Evolutionary conservation across 2,329 filamentous ascomycete species (phyloP).

Genomic region (Cercospora citrullina): DNA sequence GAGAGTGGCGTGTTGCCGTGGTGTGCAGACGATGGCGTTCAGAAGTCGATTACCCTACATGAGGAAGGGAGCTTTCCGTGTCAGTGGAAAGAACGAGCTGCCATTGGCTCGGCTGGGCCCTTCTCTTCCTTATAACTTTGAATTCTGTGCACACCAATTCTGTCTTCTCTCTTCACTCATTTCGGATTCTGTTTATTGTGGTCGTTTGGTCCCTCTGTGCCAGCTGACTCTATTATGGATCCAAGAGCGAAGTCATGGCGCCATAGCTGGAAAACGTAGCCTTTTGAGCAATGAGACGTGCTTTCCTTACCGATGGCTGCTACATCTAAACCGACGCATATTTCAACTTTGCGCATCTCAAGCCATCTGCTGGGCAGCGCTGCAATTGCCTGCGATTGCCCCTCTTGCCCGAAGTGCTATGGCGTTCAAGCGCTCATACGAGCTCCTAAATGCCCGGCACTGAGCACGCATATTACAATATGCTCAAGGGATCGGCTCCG

Average conservation of each 20-base stretch:
- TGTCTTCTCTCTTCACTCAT: constrained; percentile 53
- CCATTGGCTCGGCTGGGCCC: constrained; percentile 13
- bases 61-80: constrained; percentile 7
- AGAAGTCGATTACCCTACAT: constrained; percentile 9
- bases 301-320: constrained; percentile 67
- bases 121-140: constrained; percentile 5
- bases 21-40: constrained; percentile 8
- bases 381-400: background rate
- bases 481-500: background rate
- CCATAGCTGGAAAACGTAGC: constrained; percentile 61
- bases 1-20: constrained; percentile 18
- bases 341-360: background rate
- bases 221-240: constrained; percentile 62
- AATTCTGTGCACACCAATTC: constrained; percentile 20
- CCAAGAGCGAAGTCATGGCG: constrained; percentile 59
- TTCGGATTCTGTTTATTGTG: constrained; percentile 66
- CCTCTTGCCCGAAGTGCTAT: background rate
- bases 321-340: constrained; percentile 46
- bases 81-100: background rate
- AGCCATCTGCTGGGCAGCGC: background rate
- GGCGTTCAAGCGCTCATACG: background rate
- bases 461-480: background rate
- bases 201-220: constrained; percentile 50
- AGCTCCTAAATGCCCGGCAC: background rate
- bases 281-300: constrained; percentile 52